A percentile compares a stretch with the other conserved stretches of the same genome.
Evolutionary conservation across 2,329 filamentous ascomycete genomes (phyloP).

Genomic region (Phaeosphaeriaceae sp.): DNA sequence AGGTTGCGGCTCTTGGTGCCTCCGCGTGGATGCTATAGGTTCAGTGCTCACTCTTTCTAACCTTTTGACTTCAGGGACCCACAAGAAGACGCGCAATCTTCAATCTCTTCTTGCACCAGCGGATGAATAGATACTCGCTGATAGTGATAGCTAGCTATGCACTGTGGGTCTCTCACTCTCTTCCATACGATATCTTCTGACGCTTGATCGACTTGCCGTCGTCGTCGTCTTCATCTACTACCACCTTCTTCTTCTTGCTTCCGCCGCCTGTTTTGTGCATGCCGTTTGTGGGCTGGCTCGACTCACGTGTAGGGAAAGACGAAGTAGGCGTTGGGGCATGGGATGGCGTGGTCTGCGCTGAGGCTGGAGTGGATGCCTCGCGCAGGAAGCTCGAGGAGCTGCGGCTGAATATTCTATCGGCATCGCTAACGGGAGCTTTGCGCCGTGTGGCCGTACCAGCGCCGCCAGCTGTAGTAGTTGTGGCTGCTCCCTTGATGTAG

Average conservation of each 20-base stretch:
- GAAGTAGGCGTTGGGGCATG: conserved; percentile 57
- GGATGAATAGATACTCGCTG: conserved; percentile 7
- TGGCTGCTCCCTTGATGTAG: conserved; percentile 88
- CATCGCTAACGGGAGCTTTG: conserved; percentile 67
- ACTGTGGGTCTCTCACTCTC: conserved; percentile 45
- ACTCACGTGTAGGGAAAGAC: conserved; percentile 54
- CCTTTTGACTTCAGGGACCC: conserved; percentile 25
- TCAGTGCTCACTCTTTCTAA: conserved; percentile 25
- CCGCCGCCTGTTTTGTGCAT: conserved; percentile 44
- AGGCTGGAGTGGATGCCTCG: conserved; percentile 49
- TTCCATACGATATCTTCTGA: conserved; percentile 58
- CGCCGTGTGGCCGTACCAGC: conserved; percentile 60
- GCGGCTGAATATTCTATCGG: conserved; percentile 72
- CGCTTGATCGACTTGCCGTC: conserved; percentile 55
- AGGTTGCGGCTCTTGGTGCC: not conserved
- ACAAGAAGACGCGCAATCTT: conserved; percentile 32
- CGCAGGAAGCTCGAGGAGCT: conserved; percentile 50
- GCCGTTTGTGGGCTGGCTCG: conserved; percentile 51
- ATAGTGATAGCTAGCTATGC: conserved; percentile 6
- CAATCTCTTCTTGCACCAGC: conserved; percentile 5
- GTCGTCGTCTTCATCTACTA: conserved; percentile 53
- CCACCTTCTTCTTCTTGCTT: conserved; percentile 55
- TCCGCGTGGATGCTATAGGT: conserved; percentile 4
- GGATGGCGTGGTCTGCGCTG: conserved; percentile 51
- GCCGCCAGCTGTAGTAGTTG: conserved; percentile 58